phyloP scores from a whole-genome alignment of 2,329 filamentous ascomycete species.

The Thyridium curvatum region DNA sequence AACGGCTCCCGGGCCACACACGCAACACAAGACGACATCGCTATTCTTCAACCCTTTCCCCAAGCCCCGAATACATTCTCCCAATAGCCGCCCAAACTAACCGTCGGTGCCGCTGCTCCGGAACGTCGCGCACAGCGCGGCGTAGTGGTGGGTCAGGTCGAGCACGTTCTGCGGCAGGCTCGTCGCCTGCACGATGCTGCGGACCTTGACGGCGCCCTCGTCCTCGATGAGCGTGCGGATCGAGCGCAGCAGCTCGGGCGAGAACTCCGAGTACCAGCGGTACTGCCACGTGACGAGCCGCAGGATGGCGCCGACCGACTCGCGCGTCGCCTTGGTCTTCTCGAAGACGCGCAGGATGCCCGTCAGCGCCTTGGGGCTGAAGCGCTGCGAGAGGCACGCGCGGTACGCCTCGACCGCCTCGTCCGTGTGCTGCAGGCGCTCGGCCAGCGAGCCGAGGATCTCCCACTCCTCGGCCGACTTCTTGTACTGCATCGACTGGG shows the following conservation, averaged over 20 bases:
- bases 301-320: constrained; percentile 80
- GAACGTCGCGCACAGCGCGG: constrained; percentile 89
- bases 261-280: constrained; percentile 99
- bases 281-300: constrained; percentile 96
- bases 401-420: constrained; percentile 93
- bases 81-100: constrained; percentile 28
- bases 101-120: constrained; percentile 88
- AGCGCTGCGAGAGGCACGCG: constrained; percentile 77
- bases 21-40: too few relatives aligned
- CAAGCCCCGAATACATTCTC: background rate
- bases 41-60: too few relatives aligned
- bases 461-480: constrained; percentile 98
- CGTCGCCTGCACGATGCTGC: constrained; percentile 94
- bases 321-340: constrained; percentile 67
- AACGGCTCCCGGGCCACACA: too few relatives aligned
- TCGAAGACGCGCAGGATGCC: constrained; percentile 80
- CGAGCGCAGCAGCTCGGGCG: constrained; percentile 78
- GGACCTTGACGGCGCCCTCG: constrained; percentile 93
- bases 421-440: constrained; percentile 84
- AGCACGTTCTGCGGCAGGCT: constrained; percentile 88
- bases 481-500: constrained; percentile 91
- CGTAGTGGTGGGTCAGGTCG: constrained; percentile 94
- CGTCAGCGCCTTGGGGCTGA: constrained; percentile 86
- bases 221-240: constrained; percentile 94
- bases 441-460: constrained; percentile 86